These are phyloP conservation scores for Phyllosticta citrichinensis DNA, from an alignment of 2,329 filamentous ascomycete species.

Conservation along the genomic window DNA sequence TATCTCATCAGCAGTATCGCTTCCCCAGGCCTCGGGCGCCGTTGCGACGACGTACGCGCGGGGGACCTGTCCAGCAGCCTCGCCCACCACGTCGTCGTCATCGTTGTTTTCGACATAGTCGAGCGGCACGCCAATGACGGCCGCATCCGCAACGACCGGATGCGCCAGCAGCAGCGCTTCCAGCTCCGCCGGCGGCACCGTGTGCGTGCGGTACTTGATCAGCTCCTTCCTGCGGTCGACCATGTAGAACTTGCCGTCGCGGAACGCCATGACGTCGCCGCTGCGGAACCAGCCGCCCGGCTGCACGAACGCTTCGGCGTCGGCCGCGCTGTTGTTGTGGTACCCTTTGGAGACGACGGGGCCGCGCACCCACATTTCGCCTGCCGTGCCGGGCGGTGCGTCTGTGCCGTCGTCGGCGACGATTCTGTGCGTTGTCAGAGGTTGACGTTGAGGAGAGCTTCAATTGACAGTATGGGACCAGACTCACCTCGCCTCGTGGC, in stretches of 20 bases:
- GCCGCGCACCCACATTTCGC: constrained; percentile 27
- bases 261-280: constrained; percentile 28
- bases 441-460: neutral
- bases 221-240: constrained; percentile 34
- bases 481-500: constrained; percentile 16
- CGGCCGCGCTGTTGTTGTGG: constrained; percentile 24
- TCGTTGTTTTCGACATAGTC: neutral
- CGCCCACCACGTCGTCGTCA: constrained; percentile 7
- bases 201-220: constrained; percentile 42
- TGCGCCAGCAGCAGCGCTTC: constrained; percentile 36
- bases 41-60: constrained; percentile 34
- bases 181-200: constrained; percentile 41
- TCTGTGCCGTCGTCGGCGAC: constrained; percentile 25
- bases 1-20: constrained; percentile 31
- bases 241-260: constrained; percentile 31
- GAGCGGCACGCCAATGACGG: constrained; percentile 34
- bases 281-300: constrained; percentile 27
- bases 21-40: constrained; percentile 31
- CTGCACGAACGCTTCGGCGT: constrained; percentile 20
- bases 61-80: constrained; percentile 29
- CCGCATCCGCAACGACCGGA: constrained; percentile 32
- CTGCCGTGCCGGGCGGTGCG: constrained; percentile 21
- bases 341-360: constrained; percentile 30
- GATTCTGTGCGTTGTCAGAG: constrained; percentile 19
- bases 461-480: neutral